Evolutionary conservation across 1,139 yeast species (phyloP).

Genomic region (Candida sojae): DNA sequence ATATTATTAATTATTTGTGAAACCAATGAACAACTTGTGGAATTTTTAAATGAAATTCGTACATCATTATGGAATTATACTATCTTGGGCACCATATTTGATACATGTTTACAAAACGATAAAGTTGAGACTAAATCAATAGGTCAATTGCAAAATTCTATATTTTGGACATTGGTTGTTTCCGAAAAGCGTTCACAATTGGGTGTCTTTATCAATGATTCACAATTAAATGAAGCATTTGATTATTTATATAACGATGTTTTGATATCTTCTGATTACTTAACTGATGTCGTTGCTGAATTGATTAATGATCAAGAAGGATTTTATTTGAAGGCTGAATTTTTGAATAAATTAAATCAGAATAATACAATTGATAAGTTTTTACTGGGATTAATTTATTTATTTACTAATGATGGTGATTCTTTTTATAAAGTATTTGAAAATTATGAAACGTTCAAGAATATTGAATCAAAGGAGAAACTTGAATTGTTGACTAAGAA

Average conservation of each 20-base stretch:
- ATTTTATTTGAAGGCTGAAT: constrained; percentile 21
- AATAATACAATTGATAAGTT: constrained; percentile 21
- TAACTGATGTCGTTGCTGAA: constrained; percentile 33
- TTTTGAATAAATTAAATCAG: constrained; percentile 22
- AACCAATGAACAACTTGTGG: constrained; percentile 26
- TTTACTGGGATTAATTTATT: constrained; percentile 36
- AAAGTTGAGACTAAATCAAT: constrained; percentile 15
- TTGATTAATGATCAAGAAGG: constrained; percentile 33
- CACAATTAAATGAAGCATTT: constrained; percentile 26
- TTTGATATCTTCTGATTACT: constrained; percentile 20
- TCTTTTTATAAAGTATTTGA: constrained; percentile 26
- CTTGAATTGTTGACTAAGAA: constrained; percentile 15
- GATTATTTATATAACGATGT: constrained; percentile 23
- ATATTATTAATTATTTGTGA: constrained; percentile 35
- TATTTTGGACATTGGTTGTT: constrained; percentile 30
- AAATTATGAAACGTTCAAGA: constrained; percentile 18
- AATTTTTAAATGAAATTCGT: constrained; percentile 28
- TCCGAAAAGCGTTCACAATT: constrained; percentile 20
- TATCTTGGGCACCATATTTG: constrained; percentile 27
- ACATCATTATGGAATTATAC: constrained; percentile 25
- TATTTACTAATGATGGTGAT: constrained; percentile 29
- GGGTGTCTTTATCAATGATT: constrained; percentile 20
- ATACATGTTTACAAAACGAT: constrained; percentile 23
- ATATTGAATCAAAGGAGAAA: constrained; percentile 4
- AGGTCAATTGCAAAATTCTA: constrained; percentile 22